phyloP scores from a whole-genome alignment of 148 eudicot species.

The Bassia scoparia region DNA sequence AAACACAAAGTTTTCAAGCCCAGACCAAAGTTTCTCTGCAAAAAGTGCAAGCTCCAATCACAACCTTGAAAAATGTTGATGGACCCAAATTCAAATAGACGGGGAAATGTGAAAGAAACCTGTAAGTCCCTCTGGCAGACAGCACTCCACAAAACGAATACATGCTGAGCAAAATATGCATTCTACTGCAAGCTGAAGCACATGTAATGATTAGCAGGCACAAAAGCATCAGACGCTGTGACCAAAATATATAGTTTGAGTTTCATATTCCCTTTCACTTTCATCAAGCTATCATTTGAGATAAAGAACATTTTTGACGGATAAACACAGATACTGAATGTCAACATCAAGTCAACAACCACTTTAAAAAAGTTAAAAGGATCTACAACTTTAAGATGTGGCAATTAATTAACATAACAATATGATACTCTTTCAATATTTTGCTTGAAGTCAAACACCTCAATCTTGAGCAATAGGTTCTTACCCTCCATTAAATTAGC shows the following conservation, averaged over 20 bases:
- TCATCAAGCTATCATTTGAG: neutral
- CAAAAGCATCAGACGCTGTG: neutral
- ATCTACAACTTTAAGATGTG: neutral
- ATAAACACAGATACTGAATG: neutral
- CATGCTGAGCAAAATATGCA: slow-evolving; percentile 99
- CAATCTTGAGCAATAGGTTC: neutral
- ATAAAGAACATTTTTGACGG: neutral
- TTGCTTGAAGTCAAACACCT: neutral
- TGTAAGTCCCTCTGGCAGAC: slow-evolving; percentile 98
- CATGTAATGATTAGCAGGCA: neutral
- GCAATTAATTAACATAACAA: neutral
- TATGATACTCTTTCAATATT: neutral
- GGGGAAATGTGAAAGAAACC: slow-evolving; percentile 40
- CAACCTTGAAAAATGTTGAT: slow-evolving; percentile 10
- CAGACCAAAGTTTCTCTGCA: slow-evolving; percentile 97
- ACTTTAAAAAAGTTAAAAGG: neutral
- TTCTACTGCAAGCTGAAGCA: slow-evolving; percentile 92
- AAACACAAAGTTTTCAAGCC: slow-evolving; percentile 96
- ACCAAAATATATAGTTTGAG: neutral
- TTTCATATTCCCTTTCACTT: neutral
- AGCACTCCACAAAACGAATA: slow-evolving; percentile 96
- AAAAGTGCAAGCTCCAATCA: slow-evolving; percentile 18
- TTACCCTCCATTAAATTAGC: neutral
- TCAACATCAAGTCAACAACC: neutral
- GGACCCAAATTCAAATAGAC: slow-evolving; percentile 7